Evolutionary conservation across 2,329 filamentous ascomycete genomes (phyloP), one percentile per base, ranked within the genome.

Genomic region (Fusarium pseudograminearum): DNA sequence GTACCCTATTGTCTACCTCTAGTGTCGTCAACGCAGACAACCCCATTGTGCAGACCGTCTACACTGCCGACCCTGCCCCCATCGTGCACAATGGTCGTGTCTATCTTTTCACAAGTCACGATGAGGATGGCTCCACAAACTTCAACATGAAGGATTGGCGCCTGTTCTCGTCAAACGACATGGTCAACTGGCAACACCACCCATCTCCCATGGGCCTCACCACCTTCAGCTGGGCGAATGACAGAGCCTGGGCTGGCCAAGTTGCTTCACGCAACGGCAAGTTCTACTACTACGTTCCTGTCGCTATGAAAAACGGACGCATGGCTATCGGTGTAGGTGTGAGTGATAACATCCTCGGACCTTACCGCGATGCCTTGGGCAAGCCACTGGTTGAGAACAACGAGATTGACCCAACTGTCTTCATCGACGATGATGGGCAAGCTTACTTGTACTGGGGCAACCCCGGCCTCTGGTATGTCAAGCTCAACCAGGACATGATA

Each of bases 291-390:
- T 81, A 80, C 45, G 76, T 79, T 0, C 78, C 79, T 1, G 77
- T 80, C 5, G 75, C 73, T 0, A 67, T 66, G n/a, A 73, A 74
- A 4, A 54, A 60, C 0, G 80, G 80, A 22, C 67, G 74, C 2
- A 82, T 81, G 64, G 78, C 75, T 2, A 81, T 82, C 14, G 80
- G 80, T 0, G 80, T 82, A 2, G 80, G 75, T 8, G 79, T 80
- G 3, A 74, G 79, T 3, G 73, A 77, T 30, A 75, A 65, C 7
- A 77, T 79, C 1, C 65, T 74, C 4, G 80, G 80, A 0, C 80
- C 80, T 7, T 82, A 76, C 57, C 70, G 57, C 0, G 80, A 82
- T 41, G 77, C 78, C 1, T 76, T 80, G 28, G 58, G 74, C 16
- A 57, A 70, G 11, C 80, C 81, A 33, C 61, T 71, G 41, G 80